These are phyloP conservation scores for Mortierella sp. DNA, from an alignment of 371 early-diverging fungal genomes.

Conservation along the genomic window DNA sequence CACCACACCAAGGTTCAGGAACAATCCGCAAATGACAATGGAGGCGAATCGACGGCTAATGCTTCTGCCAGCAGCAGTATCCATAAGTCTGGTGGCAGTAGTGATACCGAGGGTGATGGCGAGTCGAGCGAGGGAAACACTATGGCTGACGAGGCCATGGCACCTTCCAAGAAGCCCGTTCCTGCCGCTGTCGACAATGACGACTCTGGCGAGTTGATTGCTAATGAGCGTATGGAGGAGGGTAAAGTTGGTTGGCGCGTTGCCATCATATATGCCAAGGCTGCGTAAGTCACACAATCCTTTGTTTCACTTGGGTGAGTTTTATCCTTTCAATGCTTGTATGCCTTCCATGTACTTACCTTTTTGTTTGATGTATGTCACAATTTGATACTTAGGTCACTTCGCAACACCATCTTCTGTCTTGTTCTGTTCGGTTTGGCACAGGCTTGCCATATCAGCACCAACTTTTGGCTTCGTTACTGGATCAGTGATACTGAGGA, in stretches of 20 bases:
- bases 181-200: not conserved
- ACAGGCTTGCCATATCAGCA: conserved; percentile 68
- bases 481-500: conserved; percentile 62
- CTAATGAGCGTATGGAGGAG: conserved; percentile 59
- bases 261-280: conserved; percentile 77
- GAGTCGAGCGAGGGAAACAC: conserved; percentile 20
- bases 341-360: too few relatives aligned
- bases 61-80: conserved; percentile 17
- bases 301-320: conserved; percentile 59
- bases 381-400: conserved; percentile 61
- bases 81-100: not conserved
- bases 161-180: conserved; percentile 30
- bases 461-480: conserved; percentile 80
- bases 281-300: conserved; percentile 37
- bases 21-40: conserved; percentile 24
- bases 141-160: conserved; percentile 60
- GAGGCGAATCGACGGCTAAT: not conserved
- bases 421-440: conserved; percentile 44
- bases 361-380: conserved; percentile 60
- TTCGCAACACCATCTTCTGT: conserved; percentile 26
- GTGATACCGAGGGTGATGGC: conserved; percentile 12
- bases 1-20: conserved; percentile 30
- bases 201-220: conserved; percentile 39
- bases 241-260: conserved; percentile 82
- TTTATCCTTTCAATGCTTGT: conserved; percentile 10